Evolutionary conservation across 306 rosid species (phyloP).

Genomic region (Bauhinia variegata): DNA sequence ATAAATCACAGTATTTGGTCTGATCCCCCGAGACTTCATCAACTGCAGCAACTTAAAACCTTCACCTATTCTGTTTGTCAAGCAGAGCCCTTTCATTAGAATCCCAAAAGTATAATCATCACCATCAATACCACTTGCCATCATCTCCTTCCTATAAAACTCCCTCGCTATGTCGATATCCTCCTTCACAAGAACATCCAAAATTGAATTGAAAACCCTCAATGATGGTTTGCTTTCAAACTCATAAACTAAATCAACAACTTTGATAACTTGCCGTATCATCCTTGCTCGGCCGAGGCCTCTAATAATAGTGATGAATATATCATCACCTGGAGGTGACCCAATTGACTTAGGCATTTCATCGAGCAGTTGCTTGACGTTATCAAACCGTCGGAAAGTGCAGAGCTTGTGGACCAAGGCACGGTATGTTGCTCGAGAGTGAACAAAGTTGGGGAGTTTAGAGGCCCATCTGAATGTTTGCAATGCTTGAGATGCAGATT

Average conservation of each 20-base stretch:
- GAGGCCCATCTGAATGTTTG: conserved; percentile 80
- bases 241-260: conserved; percentile 55
- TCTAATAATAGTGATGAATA: conserved; percentile 60
- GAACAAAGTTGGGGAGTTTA: conserved; percentile 51
- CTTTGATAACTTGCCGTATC: conserved; percentile 51
- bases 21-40: conserved; percentile 59
- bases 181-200: conserved; percentile 73
- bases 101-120: conserved; percentile 72
- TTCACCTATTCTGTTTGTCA: conserved; percentile 67
- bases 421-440: conserved; percentile 70
- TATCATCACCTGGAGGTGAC: conserved; percentile 51
- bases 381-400: conserved; percentile 58
- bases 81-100: conserved; percentile 78
- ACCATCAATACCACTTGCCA: conserved; percentile 57
- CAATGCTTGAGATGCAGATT: conserved; percentile 54
- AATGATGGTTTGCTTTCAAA: conserved; percentile 54
- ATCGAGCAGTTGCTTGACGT: conserved; percentile 69
- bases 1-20: conserved; percentile 65
- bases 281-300: conserved; percentile 60
- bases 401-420: conserved; percentile 70
- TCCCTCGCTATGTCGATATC: conserved; percentile 77
- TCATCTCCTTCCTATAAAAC: conserved; percentile 75
- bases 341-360: conserved; percentile 70
- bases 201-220: conserved; percentile 65
- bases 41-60: conserved; percentile 79